These are phyloP conservation scores for Xylaria cubensis DNA, from an alignment of 495 filamentous ascomycete species.

Conservation along the genomic window DNA sequence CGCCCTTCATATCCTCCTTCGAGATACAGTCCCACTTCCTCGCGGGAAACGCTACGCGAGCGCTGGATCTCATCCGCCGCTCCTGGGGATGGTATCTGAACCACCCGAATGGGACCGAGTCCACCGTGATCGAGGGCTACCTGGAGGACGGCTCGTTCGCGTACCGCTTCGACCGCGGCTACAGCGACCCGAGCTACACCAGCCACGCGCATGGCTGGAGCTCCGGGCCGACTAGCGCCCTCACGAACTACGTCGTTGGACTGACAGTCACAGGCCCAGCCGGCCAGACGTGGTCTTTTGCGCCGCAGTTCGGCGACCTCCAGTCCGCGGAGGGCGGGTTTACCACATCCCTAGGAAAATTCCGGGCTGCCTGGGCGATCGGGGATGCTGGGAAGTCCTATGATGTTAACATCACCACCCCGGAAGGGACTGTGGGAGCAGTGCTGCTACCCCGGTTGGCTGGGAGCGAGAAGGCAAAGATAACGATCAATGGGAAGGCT, in stretches of 20 bases:
- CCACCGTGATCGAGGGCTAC: conserved; percentile 70
- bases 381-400: no score
- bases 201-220: conserved; percentile 68
- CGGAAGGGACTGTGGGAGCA: no score
- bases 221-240: conserved; percentile 62
- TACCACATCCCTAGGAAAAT: no score
- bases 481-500: no score
- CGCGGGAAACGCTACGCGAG: conserved; percentile 43
- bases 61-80: conserved; percentile 57
- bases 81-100: conserved; percentile 71
- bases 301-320: no score
- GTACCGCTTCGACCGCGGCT: conserved; percentile 62
- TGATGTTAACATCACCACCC: no score
- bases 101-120: conserved; percentile 65
- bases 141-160: conserved; percentile 62
- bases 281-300: no score
- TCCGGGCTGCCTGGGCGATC: no score
- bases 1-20: conserved; percentile 68
- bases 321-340: no score
- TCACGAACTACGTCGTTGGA: conserved; percentile 60
- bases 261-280: no score
- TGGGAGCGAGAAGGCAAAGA: no score
- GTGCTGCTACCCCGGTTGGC: no score
- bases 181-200: conserved; percentile 52
- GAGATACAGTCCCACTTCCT: conserved; percentile 68